A percentile compares a stretch with the other conserved stretches of the same genome.
Conservation (phyloP, 805 yeast genomes). For the Starmerella floricola region DNA sequence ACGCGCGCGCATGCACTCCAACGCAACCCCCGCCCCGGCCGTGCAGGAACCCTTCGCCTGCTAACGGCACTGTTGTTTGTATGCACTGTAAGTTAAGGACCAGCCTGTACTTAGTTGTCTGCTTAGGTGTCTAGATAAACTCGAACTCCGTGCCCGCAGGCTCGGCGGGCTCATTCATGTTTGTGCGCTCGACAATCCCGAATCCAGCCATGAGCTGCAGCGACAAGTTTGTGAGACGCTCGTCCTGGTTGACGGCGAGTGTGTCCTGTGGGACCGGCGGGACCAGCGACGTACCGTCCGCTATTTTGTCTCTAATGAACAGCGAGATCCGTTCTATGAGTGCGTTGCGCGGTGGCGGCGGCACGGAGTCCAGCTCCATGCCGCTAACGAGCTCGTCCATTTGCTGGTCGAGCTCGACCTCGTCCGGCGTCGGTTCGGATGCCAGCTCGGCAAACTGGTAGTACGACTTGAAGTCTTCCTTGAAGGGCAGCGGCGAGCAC, state of each 20-base stretch:
- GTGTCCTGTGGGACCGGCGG: conserved; percentile 4
- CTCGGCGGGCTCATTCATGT: not conserved
- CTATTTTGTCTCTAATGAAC: conserved; percentile 6
- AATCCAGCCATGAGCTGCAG: not conserved
- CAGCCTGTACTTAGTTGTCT: too few species aligned
- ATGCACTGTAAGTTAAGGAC: too few species aligned
- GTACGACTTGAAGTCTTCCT: conserved; percentile 14
- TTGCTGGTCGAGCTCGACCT: conserved; percentile 7
- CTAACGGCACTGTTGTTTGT: too few species aligned
- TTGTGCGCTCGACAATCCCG: not conserved
- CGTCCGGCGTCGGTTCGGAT: conserved; percentile 4
- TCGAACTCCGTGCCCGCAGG: not conserved
- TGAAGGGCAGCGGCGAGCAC: conserved; percentile 18
- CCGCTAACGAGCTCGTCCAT: conserved; percentile 16
- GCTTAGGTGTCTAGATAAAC: not conserved
- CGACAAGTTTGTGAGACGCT: not conserved
- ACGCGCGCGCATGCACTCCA: too few species aligned
- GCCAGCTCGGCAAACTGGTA: conserved; percentile 12
- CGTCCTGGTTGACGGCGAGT: not conserved
- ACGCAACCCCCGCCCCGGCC: too few species aligned
- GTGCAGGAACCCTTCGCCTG: too few species aligned
- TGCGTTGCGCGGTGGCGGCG: conserved; percentile 4
- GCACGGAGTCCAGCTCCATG: conserved; percentile 3
- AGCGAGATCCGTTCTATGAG: conserved; percentile 2
- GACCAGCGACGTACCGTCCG: conserved; percentile 4